These are phyloP conservation scores for Mytilinidion resinicola DNA, from an alignment of 495 filamentous ascomycete species.

Conservation along the genomic window DNA sequence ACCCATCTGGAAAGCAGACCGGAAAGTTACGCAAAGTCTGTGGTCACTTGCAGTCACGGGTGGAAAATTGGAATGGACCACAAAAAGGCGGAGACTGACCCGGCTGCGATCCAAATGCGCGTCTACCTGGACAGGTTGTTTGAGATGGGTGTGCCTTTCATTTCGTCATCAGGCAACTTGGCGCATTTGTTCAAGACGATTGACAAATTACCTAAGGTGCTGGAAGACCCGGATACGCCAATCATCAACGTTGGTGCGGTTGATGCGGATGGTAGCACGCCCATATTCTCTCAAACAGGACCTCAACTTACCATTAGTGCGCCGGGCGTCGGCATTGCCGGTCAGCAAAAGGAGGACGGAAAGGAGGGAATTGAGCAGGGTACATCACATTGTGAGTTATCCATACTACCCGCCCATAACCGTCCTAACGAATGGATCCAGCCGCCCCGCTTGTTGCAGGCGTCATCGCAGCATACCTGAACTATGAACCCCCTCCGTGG, in stretches of 20 bases:
- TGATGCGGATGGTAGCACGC: background rate
- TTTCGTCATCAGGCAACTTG: background rate
- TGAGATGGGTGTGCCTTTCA: background rate
- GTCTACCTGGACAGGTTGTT: background rate
- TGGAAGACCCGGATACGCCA: background rate
- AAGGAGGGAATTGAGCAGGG: background rate
- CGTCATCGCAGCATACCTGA: constrained; percentile 1
- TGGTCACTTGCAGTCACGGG: background rate
- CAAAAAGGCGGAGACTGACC: background rate
- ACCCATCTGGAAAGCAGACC: background rate
- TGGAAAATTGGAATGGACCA: background rate
- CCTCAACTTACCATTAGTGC: background rate
- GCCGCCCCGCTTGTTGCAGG: constrained; percentile 4
- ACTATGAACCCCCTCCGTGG: constrained; percentile 1
- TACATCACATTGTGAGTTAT: background rate
- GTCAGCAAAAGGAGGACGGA: background rate
- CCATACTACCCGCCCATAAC: background rate
- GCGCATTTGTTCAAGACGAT: background rate
- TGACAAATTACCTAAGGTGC: background rate
- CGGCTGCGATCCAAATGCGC: background rate
- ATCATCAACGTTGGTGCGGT: constrained; percentile 5
- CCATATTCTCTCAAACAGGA: background rate
- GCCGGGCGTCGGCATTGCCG: background rate
- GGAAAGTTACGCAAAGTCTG: no score
- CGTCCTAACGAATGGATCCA: background rate